phyloP scores from a whole-genome alignment of 2,329 filamentous ascomycete species.

The Penicillium frequentans region DNA sequence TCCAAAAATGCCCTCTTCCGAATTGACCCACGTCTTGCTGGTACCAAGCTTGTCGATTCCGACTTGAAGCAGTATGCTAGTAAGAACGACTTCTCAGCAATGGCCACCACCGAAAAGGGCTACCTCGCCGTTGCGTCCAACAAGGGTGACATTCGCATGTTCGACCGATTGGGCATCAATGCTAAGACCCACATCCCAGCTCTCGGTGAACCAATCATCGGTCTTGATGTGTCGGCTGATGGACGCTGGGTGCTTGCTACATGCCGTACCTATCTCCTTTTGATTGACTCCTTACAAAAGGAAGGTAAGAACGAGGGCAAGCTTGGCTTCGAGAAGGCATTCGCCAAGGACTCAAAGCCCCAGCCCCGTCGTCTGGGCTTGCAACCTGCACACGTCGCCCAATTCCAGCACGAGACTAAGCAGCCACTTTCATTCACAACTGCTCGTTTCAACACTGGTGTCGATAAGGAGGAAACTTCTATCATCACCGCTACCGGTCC shows the following conservation, averaged over 20 bases:
- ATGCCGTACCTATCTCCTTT: constrained; percentile 88
- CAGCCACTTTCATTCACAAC: constrained; percentile 83
- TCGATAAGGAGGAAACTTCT: constrained; percentile 78
- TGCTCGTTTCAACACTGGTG: constrained; percentile 89
- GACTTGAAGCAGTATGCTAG: constrained; percentile 94
- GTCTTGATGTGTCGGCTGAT: constrained; percentile 91
- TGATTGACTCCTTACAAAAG: constrained; percentile 89
- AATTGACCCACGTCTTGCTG: constrained; percentile 84
- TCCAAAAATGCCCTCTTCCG: constrained; percentile 92
- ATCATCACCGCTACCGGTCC: constrained; percentile 97
- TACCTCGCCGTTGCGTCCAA: constrained; percentile 96
- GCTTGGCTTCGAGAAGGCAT: constrained; percentile 93
- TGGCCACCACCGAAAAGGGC: constrained; percentile 93
- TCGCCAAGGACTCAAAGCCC: constrained; percentile 89
- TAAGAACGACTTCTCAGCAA: constrained; percentile 95
- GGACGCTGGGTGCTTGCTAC: constrained; percentile 95
- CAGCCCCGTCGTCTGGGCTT: constrained; percentile 87
- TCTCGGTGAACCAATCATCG: constrained; percentile 90
- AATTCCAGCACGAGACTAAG: constrained; percentile 96
- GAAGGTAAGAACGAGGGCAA: constrained; percentile 95
- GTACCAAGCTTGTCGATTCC: constrained; percentile 87
- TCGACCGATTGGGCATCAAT: constrained; percentile 93
- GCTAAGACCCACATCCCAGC: constrained; percentile 97
- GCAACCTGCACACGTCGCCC: constrained; percentile 87
- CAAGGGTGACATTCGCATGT: constrained; percentile 96